phyloP scores from a whole-genome alignment of 2,329 filamentous ascomycete genomes.

The Amphichorda felina region DNA sequence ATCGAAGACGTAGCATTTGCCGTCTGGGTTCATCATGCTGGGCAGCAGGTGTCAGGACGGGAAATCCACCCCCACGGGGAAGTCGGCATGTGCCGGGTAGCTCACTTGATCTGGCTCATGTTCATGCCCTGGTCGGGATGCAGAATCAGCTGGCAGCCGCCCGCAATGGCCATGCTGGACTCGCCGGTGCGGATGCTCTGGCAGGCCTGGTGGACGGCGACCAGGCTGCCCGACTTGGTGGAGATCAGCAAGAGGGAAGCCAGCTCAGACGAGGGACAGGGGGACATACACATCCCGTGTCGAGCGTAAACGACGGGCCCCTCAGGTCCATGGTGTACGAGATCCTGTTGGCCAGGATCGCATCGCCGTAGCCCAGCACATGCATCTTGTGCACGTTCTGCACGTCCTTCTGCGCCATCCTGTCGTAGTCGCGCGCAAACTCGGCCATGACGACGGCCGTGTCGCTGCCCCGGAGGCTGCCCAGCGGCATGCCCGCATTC shows the following conservation, averaged over 20 bases:
- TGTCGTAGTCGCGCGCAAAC: constrained; percentile 14
- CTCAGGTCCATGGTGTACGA: constrained; percentile 22
- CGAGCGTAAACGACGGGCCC: constrained; percentile 20
- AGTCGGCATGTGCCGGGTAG: no score
- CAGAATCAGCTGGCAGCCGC: constrained; percentile 9
- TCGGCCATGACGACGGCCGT: constrained; percentile 10
- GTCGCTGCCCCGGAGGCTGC: constrained; percentile 3
- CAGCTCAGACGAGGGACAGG: no score
- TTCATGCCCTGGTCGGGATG: constrained; percentile 1
- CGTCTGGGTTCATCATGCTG: constrained; percentile 10
- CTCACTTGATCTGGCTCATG: constrained; percentile 15
- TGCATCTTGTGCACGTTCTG: constrained; percentile 17
- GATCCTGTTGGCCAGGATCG: constrained; percentile 19
- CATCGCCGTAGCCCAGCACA: constrained; percentile 16
- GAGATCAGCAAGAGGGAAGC: no score
- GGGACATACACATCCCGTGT: constrained; percentile 19
- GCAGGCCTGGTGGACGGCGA: constrained; percentile 17
- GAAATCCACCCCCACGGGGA: no score
- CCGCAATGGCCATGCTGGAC: constrained; percentile 10
- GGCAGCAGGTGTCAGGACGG: no score
- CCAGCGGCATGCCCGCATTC: constrained; percentile 5
- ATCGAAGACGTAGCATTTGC: constrained; percentile 23
- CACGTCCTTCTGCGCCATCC: constrained; percentile 4
- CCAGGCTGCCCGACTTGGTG: constrained; percentile 17
- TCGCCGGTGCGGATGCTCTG: constrained; percentile 13